Evolutionary conservation across 306 rosid genomes (phyloP).

Genomic region (Argentina anserina): DNA sequence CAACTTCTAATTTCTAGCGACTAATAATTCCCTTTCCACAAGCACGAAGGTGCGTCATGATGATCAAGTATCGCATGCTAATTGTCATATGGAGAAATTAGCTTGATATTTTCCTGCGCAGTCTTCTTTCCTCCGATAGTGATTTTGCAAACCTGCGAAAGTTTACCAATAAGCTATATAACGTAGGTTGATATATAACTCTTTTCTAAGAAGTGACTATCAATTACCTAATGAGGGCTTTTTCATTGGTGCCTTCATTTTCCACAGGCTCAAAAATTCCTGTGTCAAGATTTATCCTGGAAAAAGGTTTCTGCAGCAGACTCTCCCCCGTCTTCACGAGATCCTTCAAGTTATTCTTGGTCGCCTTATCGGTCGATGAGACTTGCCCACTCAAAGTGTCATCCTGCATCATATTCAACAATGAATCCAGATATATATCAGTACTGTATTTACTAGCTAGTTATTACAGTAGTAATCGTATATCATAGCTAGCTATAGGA

Average conservation of each 20-base stretch:
- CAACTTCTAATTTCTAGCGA: not conserved
- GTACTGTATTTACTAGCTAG: too few species aligned
- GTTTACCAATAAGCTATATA: not conserved
- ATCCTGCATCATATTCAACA: slow-evolving; percentile 5
- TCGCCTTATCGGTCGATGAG: slow-evolving; percentile 19
- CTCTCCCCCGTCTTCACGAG: slow-evolving; percentile 14
- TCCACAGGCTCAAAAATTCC: slow-evolving; percentile 5
- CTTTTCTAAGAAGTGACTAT: not conserved
- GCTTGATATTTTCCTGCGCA: slow-evolving; percentile 4
- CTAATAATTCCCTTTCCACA: not conserved
- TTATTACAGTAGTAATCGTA: too few species aligned
- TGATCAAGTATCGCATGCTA: not conserved
- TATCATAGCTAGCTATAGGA: too few species aligned
- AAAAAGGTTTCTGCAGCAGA: slow-evolving; percentile 17
- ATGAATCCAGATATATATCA: not conserved
- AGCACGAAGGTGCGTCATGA: not conserved
- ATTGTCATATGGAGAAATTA: not conserved
- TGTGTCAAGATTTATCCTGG: slow-evolving; percentile 14
- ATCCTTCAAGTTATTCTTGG: slow-evolving; percentile 3
- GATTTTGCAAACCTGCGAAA: slow-evolving; percentile 18
- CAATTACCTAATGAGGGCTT: slow-evolving; percentile 2
- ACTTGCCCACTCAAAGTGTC: slow-evolving; percentile 8
- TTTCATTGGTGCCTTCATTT: slow-evolving; percentile 9
- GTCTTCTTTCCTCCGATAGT: slow-evolving; percentile 12
- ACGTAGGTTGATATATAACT: too few species aligned